Evolutionary conservation across 768 basidiomycete genomes (phyloP), one percentile per base, ranked within the genome.

Genomic region (Fomitopsis serialis): DNA sequence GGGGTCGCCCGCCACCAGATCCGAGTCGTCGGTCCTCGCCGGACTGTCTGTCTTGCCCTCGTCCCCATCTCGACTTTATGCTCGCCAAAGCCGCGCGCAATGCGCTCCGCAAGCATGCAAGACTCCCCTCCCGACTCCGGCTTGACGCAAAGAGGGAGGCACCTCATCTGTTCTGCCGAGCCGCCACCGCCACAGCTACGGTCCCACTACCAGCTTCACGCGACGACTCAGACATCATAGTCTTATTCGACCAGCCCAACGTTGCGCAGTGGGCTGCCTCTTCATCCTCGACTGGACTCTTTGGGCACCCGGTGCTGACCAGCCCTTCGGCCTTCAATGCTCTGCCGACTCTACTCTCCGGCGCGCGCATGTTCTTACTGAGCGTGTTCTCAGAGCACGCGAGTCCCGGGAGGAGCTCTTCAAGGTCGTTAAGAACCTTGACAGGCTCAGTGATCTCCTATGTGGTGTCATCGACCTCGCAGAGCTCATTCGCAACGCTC

Each of bases 381-480:
- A 87, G 52, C 84, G 97, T 42, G 91, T 98, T 23, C 70, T 89
- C 47, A 78, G 80, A 13, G 87, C 90, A 9, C 75, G 81, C 63
- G 77, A 87, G 63, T 87, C 88, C 3, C 77, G 82, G 35, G 70
- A 75, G 48, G 94, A 96, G 68, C 75, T 96, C 45, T 74, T 85
- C 55, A 81, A 85, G 69, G 92, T 92, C 10, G 91, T 98, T 55
- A 98, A 98, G 77, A 97, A 96, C 68, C 72, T 99, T 56, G 97
- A 99, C 74, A 78, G 96, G 56, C 82, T 99, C 60, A 98, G 95
- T 66, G 95, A 99, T 74, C 78, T 96, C 70, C 74, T 99, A 2
- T 99, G 97, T 63, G 87, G 91, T 11, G 93, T 99, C 56, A 98
- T 98, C 57, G 97, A 99, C 72, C 81, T 98, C 54, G 90, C 93